Conservation (phyloP, 2,329 filamentous ascomycete genomes). For the Xylariaceae sp. region DNA sequence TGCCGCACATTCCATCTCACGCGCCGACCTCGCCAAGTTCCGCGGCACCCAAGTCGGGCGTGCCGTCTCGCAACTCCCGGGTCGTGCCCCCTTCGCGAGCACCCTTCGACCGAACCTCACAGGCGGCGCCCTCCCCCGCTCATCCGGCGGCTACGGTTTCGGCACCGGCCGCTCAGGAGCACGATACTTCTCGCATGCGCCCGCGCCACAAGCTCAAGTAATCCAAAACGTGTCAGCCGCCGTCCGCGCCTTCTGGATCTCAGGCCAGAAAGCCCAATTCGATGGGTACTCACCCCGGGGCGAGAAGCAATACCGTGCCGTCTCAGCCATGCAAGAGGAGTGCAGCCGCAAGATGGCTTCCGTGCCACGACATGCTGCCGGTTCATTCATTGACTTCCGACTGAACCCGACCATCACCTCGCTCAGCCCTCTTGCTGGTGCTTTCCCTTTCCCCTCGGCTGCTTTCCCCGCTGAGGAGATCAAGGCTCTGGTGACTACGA, state of each 20-base stretch:
- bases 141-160: conserved; percentile 82
- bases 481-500: conserved; percentile 46
- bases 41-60: conserved; percentile 47
- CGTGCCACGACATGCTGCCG: conserved; percentile 55
- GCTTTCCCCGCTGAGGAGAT: conserved; percentile 37
- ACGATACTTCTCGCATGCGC: conserved; percentile 86
- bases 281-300: conserved; percentile 72
- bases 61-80: conserved; percentile 58
- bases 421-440: conserved; percentile 65
- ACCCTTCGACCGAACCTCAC: conserved; percentile 89
- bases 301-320: conserved; percentile 72
- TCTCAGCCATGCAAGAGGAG: conserved; percentile 73
- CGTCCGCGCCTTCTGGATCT: conserved; percentile 87
- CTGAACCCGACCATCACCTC: conserved; percentile 88
- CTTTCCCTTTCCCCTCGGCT: conserved; percentile 44
- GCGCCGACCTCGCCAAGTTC: conserved; percentile 47
- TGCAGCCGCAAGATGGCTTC: conserved; percentile 63
- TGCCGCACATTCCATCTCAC: conserved; percentile 31
- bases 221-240: conserved; percentile 94
- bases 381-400: conserved; percentile 84
- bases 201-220: conserved; percentile 81
- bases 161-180: conserved; percentile 69
- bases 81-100: conserved; percentile 79
- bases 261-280: conserved; percentile 82
- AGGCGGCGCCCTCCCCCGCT: conserved; percentile 77